Conservation (phyloP, 1,139 yeast genomes). For the Diutina sp. region DNA sequence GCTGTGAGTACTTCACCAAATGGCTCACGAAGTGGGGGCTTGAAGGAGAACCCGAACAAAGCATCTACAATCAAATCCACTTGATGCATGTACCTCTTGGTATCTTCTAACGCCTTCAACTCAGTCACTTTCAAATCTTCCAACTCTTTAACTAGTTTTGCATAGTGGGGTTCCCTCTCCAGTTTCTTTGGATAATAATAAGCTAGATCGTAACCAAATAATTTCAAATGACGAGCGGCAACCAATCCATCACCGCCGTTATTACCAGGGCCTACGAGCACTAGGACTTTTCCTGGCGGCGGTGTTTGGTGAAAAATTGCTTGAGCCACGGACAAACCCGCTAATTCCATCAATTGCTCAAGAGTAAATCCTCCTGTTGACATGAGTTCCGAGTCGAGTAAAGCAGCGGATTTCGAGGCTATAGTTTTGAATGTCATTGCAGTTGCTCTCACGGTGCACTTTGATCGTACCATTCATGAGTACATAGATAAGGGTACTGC, state of each 20-base stretch:
- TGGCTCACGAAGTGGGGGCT: conserved; percentile 79
- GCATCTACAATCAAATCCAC: conserved; percentile 52
- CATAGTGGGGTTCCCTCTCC: conserved; percentile 24
- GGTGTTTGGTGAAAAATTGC: conserved; percentile 61
- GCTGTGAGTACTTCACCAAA: conserved; percentile 45
- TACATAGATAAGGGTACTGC: neutral
- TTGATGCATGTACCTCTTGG: conserved; percentile 9
- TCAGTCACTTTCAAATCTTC: conserved; percentile 39
- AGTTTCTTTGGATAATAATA: conserved; percentile 58
- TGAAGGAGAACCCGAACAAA: conserved; percentile 85
- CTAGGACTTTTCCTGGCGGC: conserved; percentile 38
- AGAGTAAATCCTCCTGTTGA: conserved; percentile 72
- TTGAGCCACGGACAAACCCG: conserved; percentile 90
- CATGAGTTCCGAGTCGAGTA: conserved; percentile 79
- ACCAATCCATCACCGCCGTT: conserved; percentile 97
- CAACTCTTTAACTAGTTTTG: conserved; percentile 44
- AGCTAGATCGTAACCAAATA: conserved; percentile 62
- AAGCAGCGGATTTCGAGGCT: conserved; percentile 62
- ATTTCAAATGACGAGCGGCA: conserved; percentile 78
- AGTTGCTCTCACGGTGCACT: neutral
- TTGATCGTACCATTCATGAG: neutral
- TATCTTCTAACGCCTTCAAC: conserved; percentile 22
- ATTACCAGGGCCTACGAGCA: conserved; percentile 90
- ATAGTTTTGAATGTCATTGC: conserved; percentile 20
- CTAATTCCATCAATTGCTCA: conserved; percentile 93